These are phyloP conservation scores for Paecilomyces fulvus DNA, from an alignment of 2,329 filamentous ascomycete species.

Conservation along the genomic window DNA sequence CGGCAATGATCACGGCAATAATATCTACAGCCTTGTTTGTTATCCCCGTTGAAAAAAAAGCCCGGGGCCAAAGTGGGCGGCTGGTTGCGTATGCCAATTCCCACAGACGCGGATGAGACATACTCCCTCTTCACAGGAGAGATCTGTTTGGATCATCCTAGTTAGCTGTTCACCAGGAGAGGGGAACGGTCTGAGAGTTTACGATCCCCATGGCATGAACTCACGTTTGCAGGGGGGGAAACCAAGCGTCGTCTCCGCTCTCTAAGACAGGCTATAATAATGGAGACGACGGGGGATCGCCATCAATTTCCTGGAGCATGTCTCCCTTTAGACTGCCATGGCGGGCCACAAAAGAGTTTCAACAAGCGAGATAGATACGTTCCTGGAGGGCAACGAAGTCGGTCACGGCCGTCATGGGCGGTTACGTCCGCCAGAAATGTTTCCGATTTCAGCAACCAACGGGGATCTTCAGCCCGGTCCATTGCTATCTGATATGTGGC, in stretches of 20 bases:
- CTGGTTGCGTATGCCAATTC: not conserved
- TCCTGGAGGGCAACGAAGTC: not conserved
- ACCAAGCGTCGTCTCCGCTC: not conserved
- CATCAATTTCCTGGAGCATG: not conserved
- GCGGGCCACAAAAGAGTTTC: not conserved
- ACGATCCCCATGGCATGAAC: not conserved
- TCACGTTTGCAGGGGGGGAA: not conserved
- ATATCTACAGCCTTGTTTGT: too few species aligned
- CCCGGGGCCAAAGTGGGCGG: not conserved
- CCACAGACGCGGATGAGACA: not conserved
- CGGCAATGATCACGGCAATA: too few species aligned
- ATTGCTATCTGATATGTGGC: not conserved
- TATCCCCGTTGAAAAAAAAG: not conserved
- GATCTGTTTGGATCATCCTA: not conserved
- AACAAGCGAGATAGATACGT: not conserved
- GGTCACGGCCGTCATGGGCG: not conserved
- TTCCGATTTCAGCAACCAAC: not conserved
- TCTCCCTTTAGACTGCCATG: not conserved
- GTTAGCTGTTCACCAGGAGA: not conserved
- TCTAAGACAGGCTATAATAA: not conserved
- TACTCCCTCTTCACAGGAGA: not conserved
- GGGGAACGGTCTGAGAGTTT: not conserved
- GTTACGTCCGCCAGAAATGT: not conserved
- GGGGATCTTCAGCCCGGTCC: not conserved
- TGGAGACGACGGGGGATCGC: constrained; percentile 1